Conservation (phyloP, 805 yeast genomes). For the Pichia scutulata region DNA sequence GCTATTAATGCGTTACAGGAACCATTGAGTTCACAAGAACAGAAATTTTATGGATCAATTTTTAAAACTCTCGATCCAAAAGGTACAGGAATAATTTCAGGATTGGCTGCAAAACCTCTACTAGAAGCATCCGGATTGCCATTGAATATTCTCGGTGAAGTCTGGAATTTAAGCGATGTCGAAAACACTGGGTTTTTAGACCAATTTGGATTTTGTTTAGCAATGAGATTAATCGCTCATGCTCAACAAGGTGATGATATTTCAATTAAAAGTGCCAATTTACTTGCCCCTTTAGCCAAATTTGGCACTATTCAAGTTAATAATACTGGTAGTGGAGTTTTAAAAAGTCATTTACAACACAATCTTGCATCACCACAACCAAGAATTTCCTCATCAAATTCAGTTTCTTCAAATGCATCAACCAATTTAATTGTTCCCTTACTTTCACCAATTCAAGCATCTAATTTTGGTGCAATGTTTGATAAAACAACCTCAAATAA, state of each 20-base stretch:
- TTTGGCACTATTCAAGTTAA: constrained; percentile 36
- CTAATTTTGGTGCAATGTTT: constrained; percentile 64
- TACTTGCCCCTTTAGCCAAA: constrained; percentile 58
- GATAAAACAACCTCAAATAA: constrained; percentile 50
- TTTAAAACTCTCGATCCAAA: constrained; percentile 78
- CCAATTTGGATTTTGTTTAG: constrained; percentile 72
- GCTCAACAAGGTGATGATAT: constrained; percentile 65
- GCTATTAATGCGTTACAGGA: constrained; percentile 18
- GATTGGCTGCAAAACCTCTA: constrained; percentile 74
- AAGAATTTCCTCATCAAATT: constrained; percentile 31
- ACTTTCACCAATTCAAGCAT: constrained; percentile 48
- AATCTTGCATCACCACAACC: constrained; percentile 9
- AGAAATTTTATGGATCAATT: constrained; percentile 60
- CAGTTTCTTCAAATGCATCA: constrained; percentile 21
- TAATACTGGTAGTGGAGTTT: constrained; percentile 29
- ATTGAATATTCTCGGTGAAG: constrained; percentile 71
- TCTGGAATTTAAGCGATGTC: constrained; percentile 94
- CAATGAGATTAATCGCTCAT: constrained; percentile 84
- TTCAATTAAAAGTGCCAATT: constrained; percentile 41
- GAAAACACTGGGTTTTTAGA: constrained; percentile 78
- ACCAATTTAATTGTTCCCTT: constrained; percentile 37
- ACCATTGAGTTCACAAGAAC: constrained; percentile 66
- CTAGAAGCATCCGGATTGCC: constrained; percentile 83
- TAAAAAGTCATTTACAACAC: constrained; percentile 13
- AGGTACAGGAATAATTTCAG: constrained; percentile 74